A percentile compares a stretch with the other conserved stretches of the same genome.
Conservation (phyloP, 228 moss, liverwort and hornwort genomes). For the Sphagnum fallax region DNA sequence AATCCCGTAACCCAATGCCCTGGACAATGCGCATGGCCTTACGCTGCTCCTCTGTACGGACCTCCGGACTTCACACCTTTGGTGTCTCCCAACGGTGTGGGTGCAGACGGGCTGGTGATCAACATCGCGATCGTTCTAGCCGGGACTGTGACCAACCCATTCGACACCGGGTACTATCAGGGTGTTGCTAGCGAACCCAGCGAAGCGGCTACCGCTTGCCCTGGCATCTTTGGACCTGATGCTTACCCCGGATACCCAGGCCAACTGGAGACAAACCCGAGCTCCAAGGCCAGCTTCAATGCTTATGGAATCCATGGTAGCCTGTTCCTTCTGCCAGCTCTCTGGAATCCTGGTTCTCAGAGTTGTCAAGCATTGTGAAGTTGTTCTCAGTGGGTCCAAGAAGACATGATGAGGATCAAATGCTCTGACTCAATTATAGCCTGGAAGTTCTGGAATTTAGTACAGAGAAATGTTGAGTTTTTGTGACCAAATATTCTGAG, state of each 20-base stretch:
- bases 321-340: conserved; percentile 45
- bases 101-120: conserved; percentile 32
- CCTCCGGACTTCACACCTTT: conserved; percentile 8
- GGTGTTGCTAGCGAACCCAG: conserved; percentile 39
- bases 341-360: conserved; percentile 31
- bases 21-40: conserved; percentile 17
- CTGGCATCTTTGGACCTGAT: conserved; percentile 42
- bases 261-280: conserved; percentile 16
- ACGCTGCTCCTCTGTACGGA: conserved; percentile 11
- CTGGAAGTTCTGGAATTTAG: no score
- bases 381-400: background rate
- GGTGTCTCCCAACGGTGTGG: conserved; percentile 35
- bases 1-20: conserved; percentile 36
- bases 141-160: conserved; percentile 52
- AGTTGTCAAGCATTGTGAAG: conserved; percentile 10
- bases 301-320: conserved; percentile 42
- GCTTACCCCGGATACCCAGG: conserved; percentile 52
- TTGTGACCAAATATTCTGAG: no score
- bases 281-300: conserved; percentile 39
- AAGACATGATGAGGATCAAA: no score
- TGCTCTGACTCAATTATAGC: no score
- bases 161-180: conserved; percentile 40
- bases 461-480: no score
- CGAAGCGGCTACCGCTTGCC: conserved; percentile 55
- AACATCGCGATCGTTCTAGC: conserved; percentile 51